Evolutionary conservation across 108 stramenopile genomes (phyloP), one percentile per base, ranked within the genome.

Genomic region (Discostella stelligeroides): DNA sequence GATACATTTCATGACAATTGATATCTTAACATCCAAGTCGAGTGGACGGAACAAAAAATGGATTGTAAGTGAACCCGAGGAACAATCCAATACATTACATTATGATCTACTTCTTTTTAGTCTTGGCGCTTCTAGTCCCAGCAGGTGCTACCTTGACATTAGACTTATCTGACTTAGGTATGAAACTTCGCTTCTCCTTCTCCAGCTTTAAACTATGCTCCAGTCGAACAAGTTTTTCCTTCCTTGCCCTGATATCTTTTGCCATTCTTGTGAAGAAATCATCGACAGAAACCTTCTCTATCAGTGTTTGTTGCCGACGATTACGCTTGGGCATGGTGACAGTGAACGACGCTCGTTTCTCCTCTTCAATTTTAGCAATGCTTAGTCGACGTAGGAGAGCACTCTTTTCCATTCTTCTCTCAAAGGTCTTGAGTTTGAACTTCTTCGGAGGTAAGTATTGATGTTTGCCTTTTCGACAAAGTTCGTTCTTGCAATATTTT

Each of bases 191-290:
- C n/a, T 59, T 43, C 15, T 58, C 57, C 14, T 48, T 68, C 23
- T 23, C 30, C 45, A 68, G 21, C 18, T 18, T 57, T 29, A 40
- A 28, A n/a, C 20, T 49, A 24, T 70, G 57, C 49, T 47, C 69
- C 3, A 55, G 59, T 17, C 21, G 48, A 15, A n/a, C 20, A 41
- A 61, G 27, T 28, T 70, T 70, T n/a, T 58, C 45, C 20, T 60
- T 27, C 18, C 69, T 47, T 34, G 20, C 49, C 15, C 17, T 14
- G 1, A 70, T 34, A 51, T 70, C 69, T 37, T 43, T 70, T 24
- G 59, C 47, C 69, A 60, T 70, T 51, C 69, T 4, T 7, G 17
- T 37, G 43, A 40, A 39, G 21, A 70, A 70, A 34, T 69, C 57
- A 7, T 70, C 49, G 14, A 17, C 11, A 0, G 59, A 49, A 13